Base-by-base conservation (phyloP, 2,329 filamentous ascomycete genomes). In the Aspergillus sclerotialis region DNA sequence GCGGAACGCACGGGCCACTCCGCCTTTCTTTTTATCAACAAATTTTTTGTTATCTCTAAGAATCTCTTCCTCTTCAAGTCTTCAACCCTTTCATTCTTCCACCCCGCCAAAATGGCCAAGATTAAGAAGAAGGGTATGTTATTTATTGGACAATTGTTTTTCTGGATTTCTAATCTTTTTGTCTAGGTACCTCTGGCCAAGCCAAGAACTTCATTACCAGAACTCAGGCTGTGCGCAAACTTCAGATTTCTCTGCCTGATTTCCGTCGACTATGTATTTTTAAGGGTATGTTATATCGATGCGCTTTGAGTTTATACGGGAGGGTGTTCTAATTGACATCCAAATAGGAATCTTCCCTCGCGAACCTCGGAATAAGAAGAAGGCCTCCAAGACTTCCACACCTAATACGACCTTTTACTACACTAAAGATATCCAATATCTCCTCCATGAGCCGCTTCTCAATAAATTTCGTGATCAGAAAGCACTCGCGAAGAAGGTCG, bases 221-320 rank as follows among this genome's bases (percentile, higher is more conserved):
- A 63, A 95, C 90, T 27, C 88, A 95, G 70, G 92, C 92, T 29
- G 87, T 98, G 53, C 87, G 89, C 65, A 98, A 96, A 71, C 81
- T 98, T 44, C 92, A 98, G 68, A 84, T 98, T 65, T 94, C 85
- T 56, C 78, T 98, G 37, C 88, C 89, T 49, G 92, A 98, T 68
- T 98, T 98, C 69, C 82, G 92, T 68, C 84, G 94, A 69, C 76
- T 98, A 60, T 98, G 92, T 70, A 98, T 98, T 64, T 98, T 94
- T 82, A 96, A 96, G 73, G 92, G 76, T 73, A 55, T 28, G 43
- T 38, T 13, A 4, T 5, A 9, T 10, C 28, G 12, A 29, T 28
- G 18, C 37, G 30, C 31, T 38, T 21, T 14, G n/a, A 9, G 7
- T 31, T 23, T 11, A 12, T 7, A n/a, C n/a, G n/a, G n/a, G n/a